phyloP scores from a whole-genome alignment of 78 protist species.

The Dictyostelium discoideum region DNA sequence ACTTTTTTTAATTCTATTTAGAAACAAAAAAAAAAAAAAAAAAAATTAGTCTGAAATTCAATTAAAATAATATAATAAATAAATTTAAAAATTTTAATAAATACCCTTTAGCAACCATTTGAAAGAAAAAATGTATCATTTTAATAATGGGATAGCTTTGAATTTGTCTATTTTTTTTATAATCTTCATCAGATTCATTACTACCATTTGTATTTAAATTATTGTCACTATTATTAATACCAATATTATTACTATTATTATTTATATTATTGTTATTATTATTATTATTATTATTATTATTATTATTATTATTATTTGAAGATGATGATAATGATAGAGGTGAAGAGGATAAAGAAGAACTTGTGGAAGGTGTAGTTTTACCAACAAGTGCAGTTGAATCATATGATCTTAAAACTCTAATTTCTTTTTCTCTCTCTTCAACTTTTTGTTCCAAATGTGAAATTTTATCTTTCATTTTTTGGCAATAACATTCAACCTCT shows the following conservation, averaged over 20 bases:
- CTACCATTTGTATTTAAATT: background rate
- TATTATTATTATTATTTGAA: background rate
- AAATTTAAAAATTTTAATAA: background rate
- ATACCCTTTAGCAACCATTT: background rate
- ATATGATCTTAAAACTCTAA: background rate
- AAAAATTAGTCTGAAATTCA: background rate
- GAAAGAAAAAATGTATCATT: background rate
- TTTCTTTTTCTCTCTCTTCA: slow-evolving; percentile 33
- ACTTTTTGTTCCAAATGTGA: background rate
- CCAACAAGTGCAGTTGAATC: background rate
- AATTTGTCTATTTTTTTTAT: background rate
- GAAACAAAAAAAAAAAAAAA: background rate
- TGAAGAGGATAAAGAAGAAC: background rate
- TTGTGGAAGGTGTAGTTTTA: background rate
- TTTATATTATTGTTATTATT: background rate
- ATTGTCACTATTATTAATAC: background rate
- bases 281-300: background rate
- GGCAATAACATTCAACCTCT: slow-evolving; percentile 30
- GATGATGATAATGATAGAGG: background rate
- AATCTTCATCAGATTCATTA: background rate
- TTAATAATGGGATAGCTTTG: background rate
- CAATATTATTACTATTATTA: background rate
- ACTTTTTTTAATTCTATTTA: background rate
- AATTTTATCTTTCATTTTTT: slow-evolving; percentile 40
- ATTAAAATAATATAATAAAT: background rate